Conservation (phyloP, 2,329 filamentous ascomycete genomes). For the Fusarium avenaceum region DNA sequence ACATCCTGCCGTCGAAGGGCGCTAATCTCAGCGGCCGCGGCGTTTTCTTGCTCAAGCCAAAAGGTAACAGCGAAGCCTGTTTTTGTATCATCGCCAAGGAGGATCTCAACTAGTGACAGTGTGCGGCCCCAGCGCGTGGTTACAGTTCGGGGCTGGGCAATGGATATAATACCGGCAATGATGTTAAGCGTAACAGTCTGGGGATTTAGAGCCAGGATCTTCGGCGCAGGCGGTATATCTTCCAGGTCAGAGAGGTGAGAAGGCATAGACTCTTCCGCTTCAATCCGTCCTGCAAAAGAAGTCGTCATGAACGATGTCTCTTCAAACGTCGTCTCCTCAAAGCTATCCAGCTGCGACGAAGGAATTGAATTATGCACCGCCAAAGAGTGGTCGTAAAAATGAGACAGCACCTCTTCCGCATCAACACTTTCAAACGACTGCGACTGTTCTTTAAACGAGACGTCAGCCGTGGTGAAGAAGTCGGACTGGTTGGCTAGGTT, state of each 20-base stretch:
- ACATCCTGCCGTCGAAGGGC: slow-evolving; percentile 78
- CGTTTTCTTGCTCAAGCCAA: slow-evolving; percentile 73
- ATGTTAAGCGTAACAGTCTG: slow-evolving; percentile 87
- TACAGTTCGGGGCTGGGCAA: slow-evolving; percentile 76
- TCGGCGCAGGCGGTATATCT: slow-evolving; percentile 75
- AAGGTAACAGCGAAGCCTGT: slow-evolving; percentile 86
- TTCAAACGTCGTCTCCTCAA: slow-evolving; percentile 45
- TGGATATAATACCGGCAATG: slow-evolving; percentile 82
- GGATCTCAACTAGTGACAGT: slow-evolving; percentile 78
- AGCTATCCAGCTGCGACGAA: slow-evolving; percentile 69
- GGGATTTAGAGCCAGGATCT: slow-evolving; percentile 77
- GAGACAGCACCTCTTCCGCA: slow-evolving; percentile 61
- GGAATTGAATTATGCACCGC: slow-evolving; percentile 75
- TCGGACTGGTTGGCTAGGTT: slow-evolving; percentile 53
- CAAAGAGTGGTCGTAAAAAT: slow-evolving; percentile 85
- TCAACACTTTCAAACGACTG: slow-evolving; percentile 51
- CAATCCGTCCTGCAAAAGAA: slow-evolving; percentile 50
- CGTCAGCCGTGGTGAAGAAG: slow-evolving; percentile 64
- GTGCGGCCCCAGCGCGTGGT: slow-evolving; percentile 73
- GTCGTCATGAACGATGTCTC: slow-evolving; percentile 57
- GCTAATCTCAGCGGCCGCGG: slow-evolving; percentile 52
- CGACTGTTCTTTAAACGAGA: slow-evolving; percentile 52
- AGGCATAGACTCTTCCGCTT: slow-evolving; percentile 44
- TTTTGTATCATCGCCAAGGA: slow-evolving; percentile 87
- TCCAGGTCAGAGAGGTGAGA: slow-evolving; percentile 68